Conservation (phyloP, 2,329 filamentous ascomycete genomes). For the Microsporum ferrugineum region DNA sequence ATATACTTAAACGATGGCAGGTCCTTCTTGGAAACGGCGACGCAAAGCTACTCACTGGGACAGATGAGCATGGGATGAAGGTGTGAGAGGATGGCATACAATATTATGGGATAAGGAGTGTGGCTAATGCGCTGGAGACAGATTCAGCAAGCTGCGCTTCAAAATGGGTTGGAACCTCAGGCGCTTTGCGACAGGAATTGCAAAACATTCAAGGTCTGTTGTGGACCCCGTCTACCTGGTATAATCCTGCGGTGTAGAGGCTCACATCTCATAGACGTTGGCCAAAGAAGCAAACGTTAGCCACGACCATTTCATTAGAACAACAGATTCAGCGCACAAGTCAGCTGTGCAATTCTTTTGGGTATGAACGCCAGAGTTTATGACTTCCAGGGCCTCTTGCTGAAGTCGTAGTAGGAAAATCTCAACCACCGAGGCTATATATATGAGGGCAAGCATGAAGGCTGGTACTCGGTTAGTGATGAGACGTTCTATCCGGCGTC, state of each 20-base stretch:
- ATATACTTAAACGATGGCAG: slow-evolving; percentile 89
- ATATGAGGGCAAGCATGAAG: slow-evolving; percentile 75
- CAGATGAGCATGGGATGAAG: slow-evolving; percentile 96
- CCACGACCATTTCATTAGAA: slow-evolving; percentile 83
- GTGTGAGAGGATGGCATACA: slow-evolving; percentile 22
- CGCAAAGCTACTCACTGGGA: slow-evolving; percentile 75
- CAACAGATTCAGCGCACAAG: slow-evolving; percentile 70
- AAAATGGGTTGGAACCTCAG: slow-evolving; percentile 60
- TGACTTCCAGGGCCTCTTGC: background rate
- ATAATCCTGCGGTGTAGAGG: background rate
- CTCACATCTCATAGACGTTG: slow-evolving; percentile 41
- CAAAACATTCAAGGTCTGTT: slow-evolving; percentile 56
- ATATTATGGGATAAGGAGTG: background rate
- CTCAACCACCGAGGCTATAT: slow-evolving; percentile 65
- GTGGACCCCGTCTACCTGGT: background rate
- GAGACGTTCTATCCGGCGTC: slow-evolving; percentile 87
- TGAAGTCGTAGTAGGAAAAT: slow-evolving; percentile 39
- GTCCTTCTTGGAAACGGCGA: slow-evolving; percentile 54
- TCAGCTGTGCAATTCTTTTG: slow-evolving; percentile 84
- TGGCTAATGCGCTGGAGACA: slow-evolving; percentile 16
- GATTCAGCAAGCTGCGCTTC: slow-evolving; percentile 73
- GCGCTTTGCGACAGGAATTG: slow-evolving; percentile 82
- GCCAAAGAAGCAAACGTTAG: slow-evolving; percentile 58
- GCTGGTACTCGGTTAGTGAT: slow-evolving; percentile 95
- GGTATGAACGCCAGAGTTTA: slow-evolving; percentile 34